phyloP scores from a whole-genome alignment of 2,329 filamentous ascomycete species.

The Fusarium aywerte region DNA sequence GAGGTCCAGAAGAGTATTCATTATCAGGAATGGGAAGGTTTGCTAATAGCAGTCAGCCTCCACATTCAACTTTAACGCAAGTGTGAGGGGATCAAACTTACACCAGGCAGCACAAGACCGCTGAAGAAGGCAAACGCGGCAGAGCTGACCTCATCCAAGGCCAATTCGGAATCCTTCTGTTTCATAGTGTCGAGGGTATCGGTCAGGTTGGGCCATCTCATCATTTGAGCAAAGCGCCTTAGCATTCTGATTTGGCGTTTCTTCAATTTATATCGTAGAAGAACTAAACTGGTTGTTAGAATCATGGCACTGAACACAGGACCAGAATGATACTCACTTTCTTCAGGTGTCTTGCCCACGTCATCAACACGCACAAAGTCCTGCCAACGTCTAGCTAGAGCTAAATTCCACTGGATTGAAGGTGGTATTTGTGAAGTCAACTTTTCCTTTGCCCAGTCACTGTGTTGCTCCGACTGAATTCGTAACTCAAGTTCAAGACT shows the following conservation, averaged over 20 bases:
- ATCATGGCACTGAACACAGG: background rate
- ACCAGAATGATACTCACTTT: constrained; percentile 53
- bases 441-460: constrained; percentile 72
- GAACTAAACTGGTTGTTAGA: constrained; percentile 54
- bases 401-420: constrained; percentile 77
- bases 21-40: constrained; percentile 77
- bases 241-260: constrained; percentile 75
- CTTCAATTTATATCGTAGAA: constrained; percentile 72
- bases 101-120: constrained; percentile 76
- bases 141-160: constrained; percentile 70
- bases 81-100: constrained; percentile 52
- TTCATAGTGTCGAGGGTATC: constrained; percentile 72
- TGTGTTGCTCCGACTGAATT: constrained; percentile 71
- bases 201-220: constrained; percentile 81
- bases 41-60: constrained; percentile 51
- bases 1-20: constrained; percentile 81
- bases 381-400: constrained; percentile 77
- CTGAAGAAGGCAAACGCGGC: constrained; percentile 83
- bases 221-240: constrained; percentile 73
- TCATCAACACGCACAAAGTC: constrained; percentile 75
- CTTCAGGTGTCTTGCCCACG: constrained; percentile 63
- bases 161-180: constrained; percentile 67
- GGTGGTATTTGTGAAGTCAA: constrained; percentile 73
- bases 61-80: background rate
- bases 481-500: constrained; percentile 77